Percentiles rank a stretch among this genome's conserved stretches.
Evolutionary conservation across 306 rosid species (phyloP).

Genomic region (Gillenia trifoliata): DNA sequence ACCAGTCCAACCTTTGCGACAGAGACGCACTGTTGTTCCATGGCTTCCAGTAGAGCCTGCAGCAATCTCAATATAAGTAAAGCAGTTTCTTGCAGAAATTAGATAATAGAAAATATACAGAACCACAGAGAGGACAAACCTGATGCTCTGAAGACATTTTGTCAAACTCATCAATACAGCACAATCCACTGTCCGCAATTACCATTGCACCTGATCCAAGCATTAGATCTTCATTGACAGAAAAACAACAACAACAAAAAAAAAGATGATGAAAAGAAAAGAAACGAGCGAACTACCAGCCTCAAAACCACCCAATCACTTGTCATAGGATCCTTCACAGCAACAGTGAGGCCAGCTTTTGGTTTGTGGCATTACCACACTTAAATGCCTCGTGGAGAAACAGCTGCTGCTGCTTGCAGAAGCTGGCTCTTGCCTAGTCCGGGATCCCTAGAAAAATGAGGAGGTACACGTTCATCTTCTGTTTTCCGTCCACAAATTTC

Average conservation of each 20-base stretch:
- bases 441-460: slow-evolving; percentile 69
- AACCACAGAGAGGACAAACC: slow-evolving; percentile 51
- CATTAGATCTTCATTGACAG: background rate
- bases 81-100: slow-evolving; percentile 16
- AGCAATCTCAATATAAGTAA: slow-evolving; percentile 16
- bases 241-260: no score
- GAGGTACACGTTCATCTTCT: slow-evolving; percentile 16
- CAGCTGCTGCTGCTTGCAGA: slow-evolving; percentile 89
- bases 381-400: slow-evolving; percentile 92
- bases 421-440: slow-evolving; percentile 94
- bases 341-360: slow-evolving; percentile 88
- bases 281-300: slow-evolving; percentile 77
- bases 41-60: slow-evolving; percentile 88
- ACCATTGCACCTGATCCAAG: slow-evolving; percentile 78
- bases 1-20: slow-evolving; percentile 94
- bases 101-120: slow-evolving; percentile 18
- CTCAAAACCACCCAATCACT: slow-evolving; percentile 86
- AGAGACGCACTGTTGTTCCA: slow-evolving; percentile 97
- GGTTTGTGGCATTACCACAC: slow-evolving; percentile 95
- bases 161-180: slow-evolving; percentile 92
- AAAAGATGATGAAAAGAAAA: slow-evolving; percentile 8
- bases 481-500: slow-evolving; percentile 13
- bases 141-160: slow-evolving; percentile 95
- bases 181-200: slow-evolving; percentile 90
- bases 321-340: slow-evolving; percentile 86